Evolutionary conservation across 192 early-diverging fungal species (phyloP), one percentile per base, ranked within the genome.

Genomic region (Dimargaris verticillata): DNA sequence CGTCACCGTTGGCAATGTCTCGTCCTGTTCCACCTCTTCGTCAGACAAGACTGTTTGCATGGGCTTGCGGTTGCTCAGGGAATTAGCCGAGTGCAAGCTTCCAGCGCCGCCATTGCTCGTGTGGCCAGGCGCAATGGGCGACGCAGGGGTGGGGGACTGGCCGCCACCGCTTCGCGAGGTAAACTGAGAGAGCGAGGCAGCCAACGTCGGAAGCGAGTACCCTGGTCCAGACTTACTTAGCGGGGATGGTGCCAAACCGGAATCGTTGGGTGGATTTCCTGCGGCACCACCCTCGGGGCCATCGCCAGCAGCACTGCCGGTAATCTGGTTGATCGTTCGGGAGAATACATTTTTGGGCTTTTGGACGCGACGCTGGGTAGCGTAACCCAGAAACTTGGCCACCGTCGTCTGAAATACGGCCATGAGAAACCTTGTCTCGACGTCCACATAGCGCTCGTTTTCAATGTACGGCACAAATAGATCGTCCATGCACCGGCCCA

Each of bases 381-480:
- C 65, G 38, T 71, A 69, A 14, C 70, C 73, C 53, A 72, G 49
- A 67, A 83, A 80, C 18, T 67, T 69, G 38, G 67, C 63, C 7
- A 83, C 66, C 15, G 69, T 67, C 44, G 72, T 71, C 25, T 70
- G 72, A 60, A 89, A 85, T 11, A 81, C 69, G 29, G 91, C 84
- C 42, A 64, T 66, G 13, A 97, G 63, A 43, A 84, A 87, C 13
- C 74, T 64, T 38, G 78, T 70, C 70, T 97, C 94, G 26, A 79
- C 80, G 9, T 82, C 76, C 50, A 95, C 74, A 66, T 95, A 97
- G 63, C 88, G 86, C 61, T 87, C 80, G 17, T 85, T 89, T 47
- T 92, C 88, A 18, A 86, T 86, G 68, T 92, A 95, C 42, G 95
- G 88, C 28, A 95, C 88, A 72, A 93, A 97, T 54, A 97, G 78